Evolutionary conservation across 202 grass and related monocot genomes (phyloP).

Genomic region (Bolboschoenoplectus hybrid): DNA sequence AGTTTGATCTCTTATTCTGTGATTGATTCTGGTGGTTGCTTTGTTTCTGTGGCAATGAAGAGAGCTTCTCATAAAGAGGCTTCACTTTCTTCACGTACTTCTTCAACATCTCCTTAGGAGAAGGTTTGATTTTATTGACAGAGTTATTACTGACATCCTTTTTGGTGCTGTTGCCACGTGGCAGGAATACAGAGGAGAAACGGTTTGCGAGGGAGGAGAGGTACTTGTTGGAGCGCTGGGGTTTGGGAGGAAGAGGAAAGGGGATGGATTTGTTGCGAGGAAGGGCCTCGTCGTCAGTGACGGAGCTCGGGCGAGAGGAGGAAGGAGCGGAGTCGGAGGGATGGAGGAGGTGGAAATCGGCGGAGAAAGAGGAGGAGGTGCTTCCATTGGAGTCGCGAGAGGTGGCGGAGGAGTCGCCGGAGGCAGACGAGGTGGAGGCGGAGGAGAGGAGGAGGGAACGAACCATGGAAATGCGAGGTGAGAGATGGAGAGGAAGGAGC

Average conservation of each 20-base stretch:
- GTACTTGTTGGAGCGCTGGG: constrained; percentile 68
- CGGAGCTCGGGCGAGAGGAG: constrained; percentile 90
- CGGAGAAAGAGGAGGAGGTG: constrained; percentile 85
- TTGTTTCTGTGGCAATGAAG: constrained; percentile 72
- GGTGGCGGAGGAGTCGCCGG: constrained; percentile 59
- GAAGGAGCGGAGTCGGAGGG: constrained; percentile 75
- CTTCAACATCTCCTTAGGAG: constrained; percentile 90
- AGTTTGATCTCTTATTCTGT: constrained; percentile 62
- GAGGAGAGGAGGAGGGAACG: constrained; percentile 83
- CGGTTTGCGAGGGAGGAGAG: constrained; percentile 88
- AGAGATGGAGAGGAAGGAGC: constrained; percentile 91
- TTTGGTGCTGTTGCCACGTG: constrained; percentile 51
- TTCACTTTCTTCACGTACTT: constrained; percentile 98
- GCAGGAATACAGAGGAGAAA: constrained; percentile 96
- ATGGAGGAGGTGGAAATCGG: constrained; percentile 57
- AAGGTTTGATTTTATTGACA: constrained; percentile 56
- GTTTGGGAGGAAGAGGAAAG: constrained; percentile 33
- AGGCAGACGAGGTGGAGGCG: constrained; percentile 71
- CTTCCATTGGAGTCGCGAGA: constrained; percentile 96
- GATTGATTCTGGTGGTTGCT: constrained; percentile 41
- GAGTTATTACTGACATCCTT: neutral
- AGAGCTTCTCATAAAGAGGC: constrained; percentile 91
- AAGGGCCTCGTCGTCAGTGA: constrained; percentile 71
- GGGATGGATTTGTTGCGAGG: constrained; percentile 38
- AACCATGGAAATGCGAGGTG: constrained; percentile 96